Conservation (phyloP, 116 monocot genomes). For the Trichopus zeylanicus region DNA sequence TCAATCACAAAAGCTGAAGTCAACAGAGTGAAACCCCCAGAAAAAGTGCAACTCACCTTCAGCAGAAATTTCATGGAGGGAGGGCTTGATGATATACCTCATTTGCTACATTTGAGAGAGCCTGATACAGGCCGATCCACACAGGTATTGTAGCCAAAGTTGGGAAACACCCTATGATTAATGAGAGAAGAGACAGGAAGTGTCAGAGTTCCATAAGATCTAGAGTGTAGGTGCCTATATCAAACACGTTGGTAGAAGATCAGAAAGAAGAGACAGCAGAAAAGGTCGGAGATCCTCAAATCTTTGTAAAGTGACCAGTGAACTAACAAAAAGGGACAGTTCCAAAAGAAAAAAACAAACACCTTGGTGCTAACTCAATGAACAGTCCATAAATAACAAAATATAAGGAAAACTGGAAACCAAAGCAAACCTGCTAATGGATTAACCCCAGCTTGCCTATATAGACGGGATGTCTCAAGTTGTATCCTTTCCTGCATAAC, state of each 20-base stretch:
- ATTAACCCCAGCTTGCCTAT: conserved; percentile 98
- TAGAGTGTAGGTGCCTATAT: neutral
- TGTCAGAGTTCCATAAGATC: neutral
- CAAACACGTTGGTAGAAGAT: too few species aligned
- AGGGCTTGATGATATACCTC: conserved; percentile 38
- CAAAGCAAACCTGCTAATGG: conserved; percentile 74
- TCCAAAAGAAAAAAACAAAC: neutral
- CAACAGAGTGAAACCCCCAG: too few species aligned
- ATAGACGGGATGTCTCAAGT: conserved; percentile 89
- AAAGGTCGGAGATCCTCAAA: too few species aligned
- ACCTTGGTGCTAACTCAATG: neutral
- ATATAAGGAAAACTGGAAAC: neutral
- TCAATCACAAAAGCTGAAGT: conserved; percentile 11
- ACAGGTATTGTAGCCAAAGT: conserved; percentile 98
- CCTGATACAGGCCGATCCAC: conserved; percentile 98
- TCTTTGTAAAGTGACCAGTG: too few species aligned
- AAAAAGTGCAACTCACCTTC: too few species aligned
- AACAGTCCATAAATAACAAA: neutral
- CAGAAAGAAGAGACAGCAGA: too few species aligned
- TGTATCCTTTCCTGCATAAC: conserved; percentile 83
- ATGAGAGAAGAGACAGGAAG: neutral
- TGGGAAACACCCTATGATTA: conserved; percentile 68
- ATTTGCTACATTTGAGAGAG: conserved; percentile 99
- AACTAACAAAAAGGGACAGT: neutral
- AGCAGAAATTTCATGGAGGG: neutral